These are phyloP conservation scores for Talaromyces proteolyticus DNA, from an alignment of 495 filamentous ascomycete species.

Conservation along the genomic window DNA sequence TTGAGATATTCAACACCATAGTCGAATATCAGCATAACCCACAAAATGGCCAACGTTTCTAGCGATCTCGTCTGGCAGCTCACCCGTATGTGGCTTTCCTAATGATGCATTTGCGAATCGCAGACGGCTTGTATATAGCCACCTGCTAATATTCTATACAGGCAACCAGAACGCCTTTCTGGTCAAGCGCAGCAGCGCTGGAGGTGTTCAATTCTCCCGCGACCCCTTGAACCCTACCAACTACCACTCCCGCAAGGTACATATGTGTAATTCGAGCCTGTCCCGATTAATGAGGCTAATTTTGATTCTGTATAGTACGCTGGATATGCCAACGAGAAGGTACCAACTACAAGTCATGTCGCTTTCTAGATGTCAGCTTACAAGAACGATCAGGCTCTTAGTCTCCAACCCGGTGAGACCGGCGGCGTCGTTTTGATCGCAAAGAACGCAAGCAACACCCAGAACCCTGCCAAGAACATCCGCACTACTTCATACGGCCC, in stretches of 20 bases:
- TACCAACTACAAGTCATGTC: slow-evolving; percentile 32
- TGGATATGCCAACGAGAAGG: slow-evolving; percentile 90
- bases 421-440: slow-evolving; percentile 68
- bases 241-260: slow-evolving; percentile 86
- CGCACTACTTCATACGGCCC: slow-evolving; percentile 60
- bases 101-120: neutral
- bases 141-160: slow-evolving; percentile 23
- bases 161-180: slow-evolving; percentile 78
- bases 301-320: slow-evolving; percentile 59
- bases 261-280: too few relatives aligned
- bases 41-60: slow-evolving; percentile 59
- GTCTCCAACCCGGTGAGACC: slow-evolving; percentile 60
- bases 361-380: slow-evolving; percentile 7
- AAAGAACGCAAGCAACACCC: slow-evolving; percentile 67
- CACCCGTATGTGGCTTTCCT: slow-evolving; percentile 58
- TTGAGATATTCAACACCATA: neutral
- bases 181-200: slow-evolving; percentile 75
- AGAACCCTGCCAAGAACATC: slow-evolving; percentile 61
- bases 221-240: slow-evolving; percentile 90
- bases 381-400: slow-evolving; percentile 60
- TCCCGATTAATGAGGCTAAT: too few relatives aligned
- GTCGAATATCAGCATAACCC: slow-evolving; percentile 11
- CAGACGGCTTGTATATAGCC: neutral
- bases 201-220: slow-evolving; percentile 81
- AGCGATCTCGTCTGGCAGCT: slow-evolving; percentile 88